These are phyloP conservation scores for Citrus sinensis DNA, from an alignment of 345 rosid genomes.

Conservation along the genomic window DVS_A1.0 CM039169.1:10651501-10652000, in stretches of 20 bases:
- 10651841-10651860: slow-evolving; percentile 9
- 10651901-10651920: no score
- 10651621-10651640: background rate
- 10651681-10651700: background rate
- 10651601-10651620: background rate
- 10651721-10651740: background rate
- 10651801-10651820: slow-evolving; percentile 84
- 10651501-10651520: slow-evolving; percentile 32
- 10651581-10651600: background rate
- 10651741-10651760: background rate
- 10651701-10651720: background rate
- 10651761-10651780: slow-evolving; percentile 41
- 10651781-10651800: slow-evolving; percentile 83
- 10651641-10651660: background rate
- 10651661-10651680: background rate
- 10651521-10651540: slow-evolving; percentile 87
- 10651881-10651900: no score
- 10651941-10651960: no score
- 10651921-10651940: no score
- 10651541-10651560: slow-evolving; percentile 95
- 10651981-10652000: no score
- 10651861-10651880: no score
- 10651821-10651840: slow-evolving; percentile 17
- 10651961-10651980: no score
- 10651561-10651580: slow-evolving; percentile 32